Evolutionary conservation across 768 basidiomycete genomes (phyloP).

Genomic region (Rhodotorula sphaerocarpa): DNA sequence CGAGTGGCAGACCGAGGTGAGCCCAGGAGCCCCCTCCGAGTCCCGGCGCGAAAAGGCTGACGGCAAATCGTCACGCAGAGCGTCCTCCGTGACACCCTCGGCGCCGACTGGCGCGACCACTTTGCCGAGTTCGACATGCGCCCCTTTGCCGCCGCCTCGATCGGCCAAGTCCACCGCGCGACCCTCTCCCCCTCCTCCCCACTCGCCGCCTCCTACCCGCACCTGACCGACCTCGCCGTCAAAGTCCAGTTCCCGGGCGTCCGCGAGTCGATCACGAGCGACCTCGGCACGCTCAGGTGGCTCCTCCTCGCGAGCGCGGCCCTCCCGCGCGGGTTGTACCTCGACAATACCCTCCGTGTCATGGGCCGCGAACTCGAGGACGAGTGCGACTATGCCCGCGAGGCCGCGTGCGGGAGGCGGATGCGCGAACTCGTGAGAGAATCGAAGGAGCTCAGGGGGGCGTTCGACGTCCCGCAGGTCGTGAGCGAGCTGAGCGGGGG

Average conservation of each 20-base stretch:
- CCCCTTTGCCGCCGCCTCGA: conserved; percentile 91
- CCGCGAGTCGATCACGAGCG: conserved; percentile 71
- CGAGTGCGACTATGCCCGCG: conserved; percentile 82
- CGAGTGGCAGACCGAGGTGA: conserved; percentile 91
- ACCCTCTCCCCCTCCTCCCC: conserved; percentile 50
- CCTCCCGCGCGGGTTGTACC: conserved; percentile 77
- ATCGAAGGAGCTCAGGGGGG: conserved; percentile 49
- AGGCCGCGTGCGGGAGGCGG: conserved; percentile 60
- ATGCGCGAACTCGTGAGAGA: conserved; percentile 49
- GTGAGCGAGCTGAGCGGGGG: conserved; percentile 73
- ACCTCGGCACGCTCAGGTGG: conserved; percentile 74
- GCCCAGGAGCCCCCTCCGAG: no score
- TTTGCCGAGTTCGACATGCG: conserved; percentile 72
- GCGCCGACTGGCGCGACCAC: conserved; percentile 60
- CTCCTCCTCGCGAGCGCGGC: conserved; percentile 70
- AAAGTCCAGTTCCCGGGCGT: conserved; percentile 97
- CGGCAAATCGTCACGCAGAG: conserved; percentile 48
- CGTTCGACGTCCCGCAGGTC: conserved; percentile 73
- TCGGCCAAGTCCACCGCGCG: conserved; percentile 87
- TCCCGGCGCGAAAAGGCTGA: neutral
- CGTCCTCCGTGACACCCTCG: conserved; percentile 67
- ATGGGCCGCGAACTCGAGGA: conserved; percentile 83
- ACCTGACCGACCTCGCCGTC: conserved; percentile 42
- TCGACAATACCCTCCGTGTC: conserved; percentile 78
- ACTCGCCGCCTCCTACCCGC: conserved; percentile 47